Base-by-base conservation (phyloP, 2,329 filamentous ascomycete species). In the Alternaria sp. region DNA sequence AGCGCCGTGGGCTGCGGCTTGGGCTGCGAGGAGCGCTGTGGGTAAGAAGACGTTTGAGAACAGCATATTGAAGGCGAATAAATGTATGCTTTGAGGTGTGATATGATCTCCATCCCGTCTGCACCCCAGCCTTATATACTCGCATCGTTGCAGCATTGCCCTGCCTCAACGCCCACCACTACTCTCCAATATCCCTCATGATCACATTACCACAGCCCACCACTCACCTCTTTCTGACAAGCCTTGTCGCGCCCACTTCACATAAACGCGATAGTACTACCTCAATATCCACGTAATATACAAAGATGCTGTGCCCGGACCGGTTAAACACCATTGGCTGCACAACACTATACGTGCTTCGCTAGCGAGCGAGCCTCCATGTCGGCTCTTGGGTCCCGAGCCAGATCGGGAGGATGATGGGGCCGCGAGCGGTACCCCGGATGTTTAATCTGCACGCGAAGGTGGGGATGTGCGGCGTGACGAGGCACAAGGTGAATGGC, bases 31-130 rank as follows among this genome's bases (percentile, higher is more conserved):
- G 23, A 78, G 70, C 8, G 73, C 75, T 4, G 71, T 71, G 15
- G 78, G 72, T 43, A 78, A 71, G 61, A 82, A 65, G 56, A 79
- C 45, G 55, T 72, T 77, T 37, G 77, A 73, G 65, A 80, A 73
- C 60, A 81, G 69, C 80, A 82, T 82, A 15, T 58, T 77, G 70
- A 61, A 43, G 45, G 26, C 58, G 28, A 37, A 41, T n/a, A 63
- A 53, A 63, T 51, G 51, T 47, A 37, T 43, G 3, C 33, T 14
- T 55, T 47, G 47, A 28, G 30, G 28, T 51, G 43, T 14, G 23
- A 25, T 59, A 33, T 25, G 14, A 15, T 5, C 23, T 33, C 15
- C 33, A 51, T 47, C 28, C 45, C 41, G 47, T 47, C 26, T 55
- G 25, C 33, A 30, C 55, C 18, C 18, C 51, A 46, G 18, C 45